Percentiles rank a stretch among this genome's conserved stretches.
phyloP scores from a whole-genome alignment of 2,329 filamentous ascomycete species.

The Domatiomyces catenatus region DNA sequence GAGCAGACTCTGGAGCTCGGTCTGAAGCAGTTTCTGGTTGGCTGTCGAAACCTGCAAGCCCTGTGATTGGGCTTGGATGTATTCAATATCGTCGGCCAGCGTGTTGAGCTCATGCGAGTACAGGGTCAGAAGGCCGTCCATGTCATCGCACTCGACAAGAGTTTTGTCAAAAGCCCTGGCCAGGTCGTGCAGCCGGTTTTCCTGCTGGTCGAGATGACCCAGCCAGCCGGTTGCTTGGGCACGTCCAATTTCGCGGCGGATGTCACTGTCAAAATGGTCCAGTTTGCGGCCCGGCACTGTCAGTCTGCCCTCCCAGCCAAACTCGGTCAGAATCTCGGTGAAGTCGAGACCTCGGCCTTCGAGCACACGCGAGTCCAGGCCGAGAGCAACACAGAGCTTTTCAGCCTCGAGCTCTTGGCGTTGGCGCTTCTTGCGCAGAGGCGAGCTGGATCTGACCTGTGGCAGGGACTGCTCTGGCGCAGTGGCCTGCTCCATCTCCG shows the following conservation, averaged over 20 bases:
- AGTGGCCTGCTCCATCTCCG: slow-evolving; percentile 21
- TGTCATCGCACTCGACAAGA: slow-evolving; percentile 89
- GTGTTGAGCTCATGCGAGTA: slow-evolving; percentile 96
- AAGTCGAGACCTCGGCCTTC: slow-evolving; percentile 67
- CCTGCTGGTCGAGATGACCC: slow-evolving; percentile 65
- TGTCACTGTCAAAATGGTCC: slow-evolving; percentile 56
- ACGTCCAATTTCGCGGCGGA: slow-evolving; percentile 75
- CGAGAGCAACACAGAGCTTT: slow-evolving; percentile 62
- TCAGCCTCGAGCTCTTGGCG: slow-evolving; percentile 57
- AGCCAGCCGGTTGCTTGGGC: slow-evolving; percentile 90
- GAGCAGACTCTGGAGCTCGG: slow-evolving; percentile 75
- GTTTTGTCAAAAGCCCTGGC: slow-evolving; percentile 73
- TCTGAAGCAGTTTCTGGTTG: slow-evolving; percentile 86
- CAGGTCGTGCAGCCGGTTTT: slow-evolving; percentile 76
- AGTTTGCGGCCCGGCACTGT: slow-evolving; percentile 63
- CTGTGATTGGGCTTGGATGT: slow-evolving; percentile 93
- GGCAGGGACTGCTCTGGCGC: slow-evolving; percentile 19
- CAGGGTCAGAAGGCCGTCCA: slow-evolving; percentile 83
- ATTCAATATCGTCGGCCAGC: slow-evolving; percentile 85
- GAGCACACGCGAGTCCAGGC: slow-evolving; percentile 61
- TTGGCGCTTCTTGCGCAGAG: slow-evolving; percentile 43
- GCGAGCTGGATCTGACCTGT: slow-evolving; percentile 18
- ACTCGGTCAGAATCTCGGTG: slow-evolving; percentile 65
- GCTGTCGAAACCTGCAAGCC: slow-evolving; percentile 93
- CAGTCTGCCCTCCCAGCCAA: slow-evolving; percentile 72